A percentile compares a stretch with the other conserved stretches of the same genome.
These are phyloP conservation scores for Neohortaea acidophila DNA, from an alignment of 495 filamentous ascomycete species.

Conservation along the genomic window DNA sequence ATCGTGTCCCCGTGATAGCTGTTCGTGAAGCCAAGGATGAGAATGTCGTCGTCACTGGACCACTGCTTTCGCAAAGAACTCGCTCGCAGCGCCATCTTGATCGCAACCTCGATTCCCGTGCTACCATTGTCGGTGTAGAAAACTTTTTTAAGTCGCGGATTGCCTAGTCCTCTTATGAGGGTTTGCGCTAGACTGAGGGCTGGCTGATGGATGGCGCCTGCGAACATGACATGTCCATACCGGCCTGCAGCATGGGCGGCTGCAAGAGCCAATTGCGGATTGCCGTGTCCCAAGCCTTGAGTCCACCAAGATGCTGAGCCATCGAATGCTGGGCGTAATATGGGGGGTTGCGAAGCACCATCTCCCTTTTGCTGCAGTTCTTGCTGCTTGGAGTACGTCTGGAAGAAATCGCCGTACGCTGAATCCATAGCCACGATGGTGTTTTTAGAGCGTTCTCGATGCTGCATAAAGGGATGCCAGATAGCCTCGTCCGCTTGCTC, in stretches of 20 bases:
- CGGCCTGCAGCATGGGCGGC: conserved; percentile 67
- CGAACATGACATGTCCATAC: conserved; percentile 77
- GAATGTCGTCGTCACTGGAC: conserved; percentile 39
- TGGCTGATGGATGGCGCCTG: conserved; percentile 54
- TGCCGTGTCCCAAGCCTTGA: conserved; percentile 64
- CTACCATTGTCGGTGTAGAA: conserved; percentile 73
- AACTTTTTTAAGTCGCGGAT: conserved; percentile 45
- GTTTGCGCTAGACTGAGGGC: conserved; percentile 47
- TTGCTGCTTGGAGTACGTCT: conserved; percentile 29
- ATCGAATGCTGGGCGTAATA: conserved; percentile 52
- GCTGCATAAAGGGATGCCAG: conserved; percentile 76
- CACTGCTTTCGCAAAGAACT: conserved; percentile 40
- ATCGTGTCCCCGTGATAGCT: conserved; percentile 75
- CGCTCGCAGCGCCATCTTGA: conserved; percentile 64
- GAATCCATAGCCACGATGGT: conserved; percentile 60
- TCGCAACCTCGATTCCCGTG: conserved; percentile 61
- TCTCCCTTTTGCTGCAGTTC: not conserved
- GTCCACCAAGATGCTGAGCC: conserved; percentile 80
- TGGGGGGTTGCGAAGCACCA: no score
- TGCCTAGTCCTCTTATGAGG: conserved; percentile 40
- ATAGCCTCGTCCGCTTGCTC: conserved; percentile 41
- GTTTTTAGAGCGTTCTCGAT: conserved; percentile 40
- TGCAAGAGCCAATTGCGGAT: conserved; percentile 47
- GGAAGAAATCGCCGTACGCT: conserved; percentile 59
- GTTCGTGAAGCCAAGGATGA: conserved; percentile 54